Evolutionary conservation across 148 eudicot species (phyloP).

Genomic region (Gaultheria prostrata): DNA sequence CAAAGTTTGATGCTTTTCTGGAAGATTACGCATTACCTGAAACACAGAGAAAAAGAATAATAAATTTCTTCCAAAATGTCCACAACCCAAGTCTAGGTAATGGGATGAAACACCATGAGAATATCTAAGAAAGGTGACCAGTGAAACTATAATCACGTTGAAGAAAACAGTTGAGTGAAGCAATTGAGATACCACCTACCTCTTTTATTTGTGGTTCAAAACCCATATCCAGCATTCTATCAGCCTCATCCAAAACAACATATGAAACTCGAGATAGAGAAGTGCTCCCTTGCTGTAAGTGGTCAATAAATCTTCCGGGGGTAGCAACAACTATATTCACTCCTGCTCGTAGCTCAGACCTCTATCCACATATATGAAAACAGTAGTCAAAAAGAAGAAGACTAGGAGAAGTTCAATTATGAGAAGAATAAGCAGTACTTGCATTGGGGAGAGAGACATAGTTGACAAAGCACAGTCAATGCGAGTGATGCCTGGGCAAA

Average conservation of each 20-base stretch:
- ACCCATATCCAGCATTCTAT: constrained; percentile 62
- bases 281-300: constrained; percentile 50
- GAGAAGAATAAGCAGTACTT: neutral
- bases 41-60: neutral
- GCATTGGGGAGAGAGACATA: neutral
- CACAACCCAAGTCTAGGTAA: neutral
- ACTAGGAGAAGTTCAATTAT: neutral
- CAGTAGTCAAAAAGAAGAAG: constrained; percentile 3
- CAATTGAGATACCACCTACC: constrained; percentile 22
- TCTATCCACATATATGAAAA: constrained; percentile 29
- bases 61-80: neutral
- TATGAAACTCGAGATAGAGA: constrained; percentile 44
- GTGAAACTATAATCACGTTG: neutral
- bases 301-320: constrained; percentile 60
- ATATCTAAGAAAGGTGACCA: neutral
- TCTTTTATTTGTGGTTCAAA: constrained; percentile 59
- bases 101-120: neutral
- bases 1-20: constrained; percentile 49
- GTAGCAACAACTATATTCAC: constrained; percentile 53
- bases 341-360: constrained; percentile 54
- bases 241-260: constrained; percentile 57
- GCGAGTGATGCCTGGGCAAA: neutral
- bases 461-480: neutral
- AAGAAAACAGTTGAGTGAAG: constrained; percentile 14
- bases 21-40: constrained; percentile 54